phyloP scores from a whole-genome alignment of 2,329 filamentous ascomycete species.

The Ophiosphaerella korrae region DNA sequence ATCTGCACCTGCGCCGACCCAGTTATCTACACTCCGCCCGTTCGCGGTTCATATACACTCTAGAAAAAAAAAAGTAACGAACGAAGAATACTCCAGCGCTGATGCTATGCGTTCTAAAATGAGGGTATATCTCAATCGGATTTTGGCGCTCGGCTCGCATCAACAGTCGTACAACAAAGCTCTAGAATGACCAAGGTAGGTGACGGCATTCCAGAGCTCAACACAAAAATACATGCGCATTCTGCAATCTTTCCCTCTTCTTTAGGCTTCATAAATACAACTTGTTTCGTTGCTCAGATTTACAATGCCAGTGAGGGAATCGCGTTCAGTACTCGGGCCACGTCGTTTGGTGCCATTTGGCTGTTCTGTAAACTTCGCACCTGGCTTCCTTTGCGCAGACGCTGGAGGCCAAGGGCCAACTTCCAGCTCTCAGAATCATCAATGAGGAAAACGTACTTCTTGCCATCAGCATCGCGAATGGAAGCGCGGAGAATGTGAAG shows the following conservation, averaged over 20 bases:
- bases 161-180: neutral
- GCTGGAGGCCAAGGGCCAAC: constrained; percentile 62
- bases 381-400: constrained; percentile 61
- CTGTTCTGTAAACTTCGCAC: constrained; percentile 60
- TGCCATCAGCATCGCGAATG: constrained; percentile 64
- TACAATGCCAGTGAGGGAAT: constrained; percentile 29
- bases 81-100: constrained; percentile 29
- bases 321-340: constrained; percentile 45
- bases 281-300: neutral
- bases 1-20: too few relatives aligned
- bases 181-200: too few relatives aligned
- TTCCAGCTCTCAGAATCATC: constrained; percentile 67
- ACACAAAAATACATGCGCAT: neutral
- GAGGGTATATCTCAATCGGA: constrained; percentile 14
- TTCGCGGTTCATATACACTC: neutral
- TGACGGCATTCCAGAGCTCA: neutral
- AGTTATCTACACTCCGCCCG: neutral
- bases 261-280: neutral
- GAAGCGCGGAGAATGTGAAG: constrained; percentile 62
- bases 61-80: neutral
- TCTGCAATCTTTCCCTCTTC: neutral
- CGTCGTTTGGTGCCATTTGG: constrained; percentile 55
- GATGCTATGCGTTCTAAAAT: constrained; percentile 19
- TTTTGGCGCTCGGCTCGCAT: neutral
- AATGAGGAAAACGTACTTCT: constrained; percentile 66